Conservation (phyloP, 1,139 yeast genomes). For the Magnusiomyces fungicola region DNA sequence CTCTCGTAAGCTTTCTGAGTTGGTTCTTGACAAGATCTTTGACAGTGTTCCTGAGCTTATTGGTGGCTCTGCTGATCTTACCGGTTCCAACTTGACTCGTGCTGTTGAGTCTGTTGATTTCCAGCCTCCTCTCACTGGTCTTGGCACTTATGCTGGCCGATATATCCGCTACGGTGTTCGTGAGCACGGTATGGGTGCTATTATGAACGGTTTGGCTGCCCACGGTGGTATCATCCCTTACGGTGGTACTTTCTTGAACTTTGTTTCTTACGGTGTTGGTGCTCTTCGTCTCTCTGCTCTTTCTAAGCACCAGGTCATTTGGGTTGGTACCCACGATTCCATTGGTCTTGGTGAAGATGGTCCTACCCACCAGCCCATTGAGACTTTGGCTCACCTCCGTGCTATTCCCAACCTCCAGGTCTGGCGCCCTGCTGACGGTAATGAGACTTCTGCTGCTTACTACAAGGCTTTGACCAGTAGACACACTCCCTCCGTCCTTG, state of each 20-base stretch:
- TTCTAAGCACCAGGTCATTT: constrained; percentile 86
- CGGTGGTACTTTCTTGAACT: constrained; percentile 98
- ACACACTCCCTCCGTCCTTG: constrained; percentile 81
- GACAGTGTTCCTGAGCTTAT: constrained; percentile 75
- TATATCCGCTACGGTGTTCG: constrained; percentile 98
- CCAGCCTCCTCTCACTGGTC: constrained; percentile 79
- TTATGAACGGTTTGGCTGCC: constrained; percentile 95
- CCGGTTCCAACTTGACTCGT: constrained; percentile 96
- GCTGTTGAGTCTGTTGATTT: constrained; percentile 79
- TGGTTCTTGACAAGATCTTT: constrained; percentile 58
- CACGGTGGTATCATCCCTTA: constrained; percentile 90
- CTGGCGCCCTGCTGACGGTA: constrained; percentile 99
- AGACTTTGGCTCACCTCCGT: constrained; percentile 96
- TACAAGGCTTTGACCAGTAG: constrained; percentile 62
- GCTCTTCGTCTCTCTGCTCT: constrained; percentile 93
- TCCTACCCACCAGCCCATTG: constrained; percentile 99
- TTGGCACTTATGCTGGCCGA: constrained; percentile 88
- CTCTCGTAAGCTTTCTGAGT: constrained; percentile 91
- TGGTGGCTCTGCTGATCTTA: constrained; percentile 98
- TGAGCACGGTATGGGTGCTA: constrained; percentile 99
- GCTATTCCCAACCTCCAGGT: constrained; percentile 92
- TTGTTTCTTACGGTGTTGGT: constrained; percentile 96
- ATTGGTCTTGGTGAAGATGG: constrained; percentile 99
- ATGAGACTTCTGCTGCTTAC: constrained; percentile 97
- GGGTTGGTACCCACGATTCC: constrained; percentile 99